Conservation (phyloP, 768 basidiomycete genomes). For the Pisolithus tinctorius region DNA sequence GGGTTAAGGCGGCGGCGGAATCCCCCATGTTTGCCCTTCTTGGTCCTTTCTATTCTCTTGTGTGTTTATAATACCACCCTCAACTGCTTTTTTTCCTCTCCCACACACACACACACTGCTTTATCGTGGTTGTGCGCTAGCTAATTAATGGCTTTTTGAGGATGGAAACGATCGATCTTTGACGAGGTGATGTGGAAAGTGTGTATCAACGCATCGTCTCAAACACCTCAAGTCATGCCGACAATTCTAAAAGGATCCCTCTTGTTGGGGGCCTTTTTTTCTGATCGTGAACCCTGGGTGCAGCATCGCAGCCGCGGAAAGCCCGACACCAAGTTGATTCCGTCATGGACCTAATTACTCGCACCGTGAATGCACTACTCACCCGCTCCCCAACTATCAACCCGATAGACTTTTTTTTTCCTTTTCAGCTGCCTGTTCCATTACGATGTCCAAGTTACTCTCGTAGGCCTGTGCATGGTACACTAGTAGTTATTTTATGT, state of each 20-base stretch:
- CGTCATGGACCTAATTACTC: slow-evolving; percentile 74
- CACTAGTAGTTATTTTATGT: too few relatives aligned
- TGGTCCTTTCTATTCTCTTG: slow-evolving; percentile 9
- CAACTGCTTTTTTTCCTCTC: slow-evolving; percentile 18
- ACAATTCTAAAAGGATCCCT: too few relatives aligned
- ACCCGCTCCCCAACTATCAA: slow-evolving; percentile 31
- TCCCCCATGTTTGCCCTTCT: slow-evolving; percentile 20
- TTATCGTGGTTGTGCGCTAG: slow-evolving; percentile 18
- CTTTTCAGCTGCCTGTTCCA: too few relatives aligned
- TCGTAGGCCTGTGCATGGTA: too few relatives aligned
- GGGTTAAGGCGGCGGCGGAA: slow-evolving; percentile 28
- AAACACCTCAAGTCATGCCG: too few relatives aligned
- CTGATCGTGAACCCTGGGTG: slow-evolving; percentile 29
- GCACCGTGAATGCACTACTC: slow-evolving; percentile 55
- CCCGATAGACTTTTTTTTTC: too few relatives aligned
- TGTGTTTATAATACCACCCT: slow-evolving; percentile 27
- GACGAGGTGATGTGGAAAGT: neutral
- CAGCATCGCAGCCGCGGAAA: slow-evolving; percentile 41
- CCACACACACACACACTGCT: slow-evolving; percentile 4
- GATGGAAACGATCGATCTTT: neutral
- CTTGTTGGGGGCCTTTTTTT: too few relatives aligned
- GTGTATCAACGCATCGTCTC: neutral
- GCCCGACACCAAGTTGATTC: slow-evolving; percentile 52
- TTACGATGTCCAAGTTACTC: too few relatives aligned
- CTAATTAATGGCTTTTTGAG: slow-evolving; percentile 8